Base-by-base conservation (phyloP, 108 stramenopile genomes). In the Fragilariopsis cylindrus region DNA sequence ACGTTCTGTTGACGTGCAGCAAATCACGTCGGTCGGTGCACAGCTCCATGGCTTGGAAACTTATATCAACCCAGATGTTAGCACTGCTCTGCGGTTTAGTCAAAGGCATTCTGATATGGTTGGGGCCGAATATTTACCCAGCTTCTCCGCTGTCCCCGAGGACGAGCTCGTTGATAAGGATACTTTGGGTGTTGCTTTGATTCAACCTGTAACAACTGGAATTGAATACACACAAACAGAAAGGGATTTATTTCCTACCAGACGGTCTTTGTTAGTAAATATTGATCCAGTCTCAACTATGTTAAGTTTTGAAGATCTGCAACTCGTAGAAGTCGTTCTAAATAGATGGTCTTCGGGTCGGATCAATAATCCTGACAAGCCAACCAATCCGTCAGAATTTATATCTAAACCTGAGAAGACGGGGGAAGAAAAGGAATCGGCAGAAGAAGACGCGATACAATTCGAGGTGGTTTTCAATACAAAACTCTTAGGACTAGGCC, bases 201-300 rank as follows among this genome's bases (percentile, higher is more conserved):
- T 91, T 19, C 85, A 89, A 69, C 88, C 91, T 8, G 86, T 92
- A 30, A 88, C 91, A 7, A 70, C 82, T 1, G 82, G 85, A 18
- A 58, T 89, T 47, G 85, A 88, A 50, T 80, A 75, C 57, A 48
- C n/a, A 18, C 80, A 84, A 55, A 71, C 50, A 4, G 50, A 54
- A 12, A 58, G 76, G 41, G 72, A 53, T 3, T 73, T 72, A 12
- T 82, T 84, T 71, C 86, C 87, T 13, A 84, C 87, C 48, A 75
- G 76, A 48, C 82, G 84, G 9, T 69, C 69, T 3, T 16, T 87
- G 39, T 69, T 47, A 42, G 65, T 91, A 4, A 87, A 75, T 39
- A 77, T 91, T 60, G 91, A 92, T 56, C 83, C 87, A 9, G 82
- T 92, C 45, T 86, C 91, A 50, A 86, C 87, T 4, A 81, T 84